phyloP scores from a whole-genome alignment of 1,284 basidiomycete species.

The Ustilago loliicola region DNA sequence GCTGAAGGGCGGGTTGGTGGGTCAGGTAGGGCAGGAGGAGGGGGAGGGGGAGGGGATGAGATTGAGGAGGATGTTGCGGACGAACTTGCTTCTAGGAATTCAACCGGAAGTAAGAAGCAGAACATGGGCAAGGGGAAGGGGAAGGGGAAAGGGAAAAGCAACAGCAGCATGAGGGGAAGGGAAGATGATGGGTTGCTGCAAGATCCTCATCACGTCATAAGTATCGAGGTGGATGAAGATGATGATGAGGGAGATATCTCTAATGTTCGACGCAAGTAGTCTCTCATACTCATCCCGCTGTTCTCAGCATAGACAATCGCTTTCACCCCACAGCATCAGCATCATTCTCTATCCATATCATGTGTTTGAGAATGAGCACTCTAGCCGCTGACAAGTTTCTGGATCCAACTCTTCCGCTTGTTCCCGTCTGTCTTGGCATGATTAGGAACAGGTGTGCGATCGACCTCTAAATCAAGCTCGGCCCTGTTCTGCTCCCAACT shows the following conservation, averaged over 20 bases:
- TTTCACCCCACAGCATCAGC: too few species aligned
- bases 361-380: background rate
- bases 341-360: too few species aligned
- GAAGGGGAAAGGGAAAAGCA: background rate
- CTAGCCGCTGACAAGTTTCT: conserved; percentile 15
- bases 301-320: background rate
- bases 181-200: conserved; percentile 24
- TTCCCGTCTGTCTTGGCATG: background rate
- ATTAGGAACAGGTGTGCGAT: background rate
- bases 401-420: conserved; percentile 17
- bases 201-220: conserved; percentile 37
- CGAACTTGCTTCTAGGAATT: background rate
- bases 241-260: conserved; percentile 43
- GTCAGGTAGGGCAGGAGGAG: background rate
- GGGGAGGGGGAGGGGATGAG: conserved; percentile 5
- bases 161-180: background rate
- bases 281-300: background rate
- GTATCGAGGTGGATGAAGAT: conserved; percentile 53
- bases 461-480: conserved; percentile 13
- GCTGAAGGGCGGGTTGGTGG: background rate
- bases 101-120: background rate
- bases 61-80: conserved; percentile 19
- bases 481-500: conserved; percentile 21
- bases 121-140: conserved; percentile 9
- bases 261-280: conserved; percentile 21